Conservation (phyloP, 2,329 filamentous ascomycete species). For the Lizonia empirigonia region DNA sequence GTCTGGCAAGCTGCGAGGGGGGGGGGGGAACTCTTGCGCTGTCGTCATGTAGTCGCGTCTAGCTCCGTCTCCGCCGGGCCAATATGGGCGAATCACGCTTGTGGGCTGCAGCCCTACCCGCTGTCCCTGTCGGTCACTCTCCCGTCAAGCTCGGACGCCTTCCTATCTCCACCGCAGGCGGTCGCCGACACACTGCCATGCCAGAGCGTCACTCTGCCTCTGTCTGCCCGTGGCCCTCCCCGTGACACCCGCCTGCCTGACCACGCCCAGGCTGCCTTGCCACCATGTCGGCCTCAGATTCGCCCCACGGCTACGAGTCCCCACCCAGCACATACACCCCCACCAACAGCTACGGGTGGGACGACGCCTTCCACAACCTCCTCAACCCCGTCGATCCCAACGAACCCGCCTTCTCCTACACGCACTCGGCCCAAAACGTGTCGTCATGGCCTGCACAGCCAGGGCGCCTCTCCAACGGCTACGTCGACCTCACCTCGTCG, state of each 20-base stretch:
- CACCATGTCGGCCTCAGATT: slow-evolving; percentile 15
- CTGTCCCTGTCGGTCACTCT: slow-evolving; percentile 5
- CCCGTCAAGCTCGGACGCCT: slow-evolving; percentile 8
- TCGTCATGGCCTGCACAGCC: slow-evolving; percentile 22
- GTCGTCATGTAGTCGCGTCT: slow-evolving; percentile 16
- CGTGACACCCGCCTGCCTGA: background rate
- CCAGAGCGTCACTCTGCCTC: too few species aligned
- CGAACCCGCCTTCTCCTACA: slow-evolving; percentile 11
- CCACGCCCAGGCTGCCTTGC: background rate
- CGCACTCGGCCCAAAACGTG: slow-evolving; percentile 21
- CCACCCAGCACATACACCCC: background rate
- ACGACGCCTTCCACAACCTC: slow-evolving; percentile 6
- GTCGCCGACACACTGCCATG: too few species aligned
- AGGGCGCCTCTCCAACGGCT: slow-evolving; percentile 41
- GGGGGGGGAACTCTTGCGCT: too few species aligned
- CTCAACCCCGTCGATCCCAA: slow-evolving; percentile 10
- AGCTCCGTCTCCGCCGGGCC: background rate
- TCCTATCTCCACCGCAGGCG: slow-evolving; percentile 4
- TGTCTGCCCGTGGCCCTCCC: background rate
- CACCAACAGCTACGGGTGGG: background rate
- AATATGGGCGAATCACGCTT: slow-evolving; percentile 1
- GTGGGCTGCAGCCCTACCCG: slow-evolving; percentile 13
- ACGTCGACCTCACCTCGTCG: slow-evolving; percentile 43
- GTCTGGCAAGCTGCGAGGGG: too few species aligned
- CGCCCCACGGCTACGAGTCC: slow-evolving; percentile 3